phyloP scores from a whole-genome alignment of 768 basidiomycete genomes.

The Phylloporus sp. region DNA sequence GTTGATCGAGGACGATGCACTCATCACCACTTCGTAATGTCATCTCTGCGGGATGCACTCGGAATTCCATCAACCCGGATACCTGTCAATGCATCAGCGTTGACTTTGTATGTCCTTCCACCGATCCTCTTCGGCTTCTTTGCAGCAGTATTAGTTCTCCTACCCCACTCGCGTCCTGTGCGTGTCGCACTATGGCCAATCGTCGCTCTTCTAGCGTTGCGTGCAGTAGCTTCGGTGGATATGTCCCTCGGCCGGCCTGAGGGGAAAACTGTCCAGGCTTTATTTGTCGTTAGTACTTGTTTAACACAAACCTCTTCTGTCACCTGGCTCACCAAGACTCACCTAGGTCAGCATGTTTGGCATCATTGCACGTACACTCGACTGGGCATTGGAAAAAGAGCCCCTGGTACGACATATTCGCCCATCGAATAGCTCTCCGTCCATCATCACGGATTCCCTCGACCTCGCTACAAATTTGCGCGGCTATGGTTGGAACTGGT shows the following conservation, averaged over 20 bases:
- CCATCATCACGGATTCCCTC: conserved; percentile 35
- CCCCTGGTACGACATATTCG: conserved; percentile 13
- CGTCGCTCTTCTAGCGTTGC: conserved; percentile 40
- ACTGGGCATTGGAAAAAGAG: conserved; percentile 13
- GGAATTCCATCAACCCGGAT: conserved; percentile 1
- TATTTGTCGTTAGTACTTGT: conserved; percentile 8
- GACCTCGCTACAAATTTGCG: conserved; percentile 52
- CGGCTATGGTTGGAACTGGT: conserved; percentile 63
- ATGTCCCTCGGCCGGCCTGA: conserved; percentile 3
- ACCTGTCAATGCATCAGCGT: conserved; percentile 31
- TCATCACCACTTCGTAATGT: background rate
- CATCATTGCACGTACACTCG: conserved; percentile 11
- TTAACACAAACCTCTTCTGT: background rate
- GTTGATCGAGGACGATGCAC: too few relatives aligned
- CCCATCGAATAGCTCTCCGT: conserved; percentile 1
- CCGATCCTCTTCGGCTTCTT: conserved; percentile 41
- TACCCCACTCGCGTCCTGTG: conserved; percentile 39
- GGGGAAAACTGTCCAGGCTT: conserved; percentile 2
- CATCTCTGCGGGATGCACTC: background rate
- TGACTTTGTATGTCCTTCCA: conserved; percentile 39
- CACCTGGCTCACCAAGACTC: background rate
- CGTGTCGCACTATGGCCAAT: conserved; percentile 48
- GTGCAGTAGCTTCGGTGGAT: conserved; percentile 28
- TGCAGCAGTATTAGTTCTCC: conserved; percentile 46
- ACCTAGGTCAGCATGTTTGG: conserved; percentile 13